Base-by-base conservation (phyloP, 345 rosid genomes). In the Moricandia arvensis region DNA sequence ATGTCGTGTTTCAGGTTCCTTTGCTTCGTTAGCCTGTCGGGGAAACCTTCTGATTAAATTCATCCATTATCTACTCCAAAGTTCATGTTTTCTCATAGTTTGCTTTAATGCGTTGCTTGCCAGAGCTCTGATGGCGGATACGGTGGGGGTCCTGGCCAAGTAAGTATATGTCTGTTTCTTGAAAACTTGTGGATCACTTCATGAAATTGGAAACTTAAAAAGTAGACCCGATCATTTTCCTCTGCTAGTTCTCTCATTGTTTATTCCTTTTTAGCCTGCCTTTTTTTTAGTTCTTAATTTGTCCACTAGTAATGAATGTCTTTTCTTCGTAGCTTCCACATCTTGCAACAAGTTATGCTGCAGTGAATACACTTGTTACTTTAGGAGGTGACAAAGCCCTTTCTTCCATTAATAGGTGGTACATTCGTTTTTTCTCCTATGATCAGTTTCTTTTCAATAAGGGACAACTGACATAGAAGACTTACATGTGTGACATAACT, bases 111-210 rank as follows among this genome's bases (percentile, higher is more conserved):
- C 13, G 4, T 68, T 26, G 8, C 24, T 18, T 68, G 26, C 66
- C 51, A 92, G 97, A 93, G 85, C 34, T 88, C 91, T 21, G 72
- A 84, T 80, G 97, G 98, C 69, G 99, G 99, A 73, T 94, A 85
- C 72, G 90, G 91, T 74, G 99, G 99, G 15, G 99, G 99, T 75
- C 98, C 98, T 82, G 93, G 95, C 74, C 99, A 94, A 96, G 99
- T 87, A 85, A 82, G 95, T 86, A 58, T 16, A 63, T 51, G 49
- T 43, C 59, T 72, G 41, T 45, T 64, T 55, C 47, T 64, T 59
- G 0, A 59, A 70, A 18, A 10, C 47, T 5, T 65, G 60, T 35
- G 27, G 31, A 63, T 64, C 60, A 41, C 12, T 64, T n/a, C n/a
- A n/a, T n/a, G n/a, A n/a, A n/a, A n/a, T n/a, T 67, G 1, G 11